Evolutionary conservation across 768 basidiomycete genomes (phyloP), one percentile per base, ranked within the genome.

Genomic region (Kwoniella pini): DNA sequence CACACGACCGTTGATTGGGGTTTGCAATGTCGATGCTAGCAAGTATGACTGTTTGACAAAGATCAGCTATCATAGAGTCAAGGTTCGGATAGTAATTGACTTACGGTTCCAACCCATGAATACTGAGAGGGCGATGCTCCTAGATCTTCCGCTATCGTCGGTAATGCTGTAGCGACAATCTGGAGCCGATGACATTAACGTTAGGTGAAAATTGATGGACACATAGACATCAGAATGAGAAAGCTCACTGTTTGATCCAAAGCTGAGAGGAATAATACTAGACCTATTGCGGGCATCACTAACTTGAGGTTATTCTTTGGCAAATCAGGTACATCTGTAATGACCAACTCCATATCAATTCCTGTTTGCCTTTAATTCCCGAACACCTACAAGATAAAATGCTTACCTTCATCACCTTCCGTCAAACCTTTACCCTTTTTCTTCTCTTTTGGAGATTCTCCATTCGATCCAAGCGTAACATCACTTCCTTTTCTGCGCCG

Each of bases 81-180:
- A 4, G 21, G 21, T 30, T 4, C 26, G 5, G n/a, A 45, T 40
- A 21, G 6, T 9, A 43, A 26, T 38, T 10, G n/a, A 60, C 64
- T 27, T 51, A 69, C 69, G 10, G 72, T 71, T 26, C 70, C 75
- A 48, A 77, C 68, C 75, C 75, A 77, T 3, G 62, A 62, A 40
- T 75, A 77, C 31, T 72, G 60, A 21, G 74, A 73, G 1, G 74
- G 69, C 2, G 68, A 58, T 2, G 72, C 69, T 39, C 67, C 39
- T 5, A 76, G 63, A 15, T 76, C 65, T 30, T 65, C 61, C 12
- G 72, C 70, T 12, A 74, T 74, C 2, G 69, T 71, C 6, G 72
- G 72, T 24, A 74, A 55, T 17, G 70, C 72, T 1, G 72, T 76
- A 17, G 72, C 65, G 11, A 67, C 61, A 49, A 70, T 69, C 67